These are phyloP conservation scores for Tephrocybe sp. DNA, from an alignment of 768 basidiomycete species.

Conservation along the genomic window DNA sequence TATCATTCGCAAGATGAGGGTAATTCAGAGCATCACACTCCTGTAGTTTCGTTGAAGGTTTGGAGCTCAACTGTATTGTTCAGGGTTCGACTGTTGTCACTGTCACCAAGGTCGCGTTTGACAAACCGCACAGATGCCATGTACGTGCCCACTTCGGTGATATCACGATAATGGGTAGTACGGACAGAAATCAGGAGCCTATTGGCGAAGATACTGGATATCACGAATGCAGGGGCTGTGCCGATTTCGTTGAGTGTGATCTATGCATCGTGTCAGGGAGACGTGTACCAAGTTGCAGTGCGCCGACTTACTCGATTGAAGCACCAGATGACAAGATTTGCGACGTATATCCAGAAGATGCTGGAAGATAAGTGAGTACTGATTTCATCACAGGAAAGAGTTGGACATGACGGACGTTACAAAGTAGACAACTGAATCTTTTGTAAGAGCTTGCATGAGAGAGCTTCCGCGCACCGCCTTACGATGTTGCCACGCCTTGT, in stretches of 20 bases:
- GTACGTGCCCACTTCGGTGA: conserved; percentile 15
- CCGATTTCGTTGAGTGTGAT: conserved; percentile 26
- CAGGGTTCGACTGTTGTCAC: background rate
- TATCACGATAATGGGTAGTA: conserved; percentile 13
- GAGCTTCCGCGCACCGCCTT: conserved; percentile 17
- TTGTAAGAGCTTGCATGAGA: conserved; percentile 28
- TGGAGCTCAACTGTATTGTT: conserved; percentile 16
- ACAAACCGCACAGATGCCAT: conserved; percentile 18
- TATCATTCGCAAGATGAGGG: no score
- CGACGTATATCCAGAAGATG: conserved; percentile 33
- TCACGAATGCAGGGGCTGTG: conserved; percentile 26
- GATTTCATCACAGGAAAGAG: background rate
- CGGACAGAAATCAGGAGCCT: conserved; percentile 29
- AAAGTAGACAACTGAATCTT: conserved; percentile 32
- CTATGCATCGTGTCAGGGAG: no score
- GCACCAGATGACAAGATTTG: conserved; percentile 32
- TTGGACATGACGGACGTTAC: conserved; percentile 24
- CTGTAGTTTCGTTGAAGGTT: conserved; percentile 17
- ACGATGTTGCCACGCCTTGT: conserved; percentile 30
- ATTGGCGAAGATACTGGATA: conserved; percentile 28
- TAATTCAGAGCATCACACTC: conserved; percentile 16
- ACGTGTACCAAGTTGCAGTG: no score
- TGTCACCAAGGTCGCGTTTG: background rate
- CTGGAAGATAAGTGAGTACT: conserved; percentile 20
- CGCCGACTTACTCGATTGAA: conserved; percentile 27